A percentile compares a stretch with the other conserved stretches of the same genome.
Conservation (phyloP, 2,329 filamentous ascomycete genomes). For the Xylaria arbuscula region DNA sequence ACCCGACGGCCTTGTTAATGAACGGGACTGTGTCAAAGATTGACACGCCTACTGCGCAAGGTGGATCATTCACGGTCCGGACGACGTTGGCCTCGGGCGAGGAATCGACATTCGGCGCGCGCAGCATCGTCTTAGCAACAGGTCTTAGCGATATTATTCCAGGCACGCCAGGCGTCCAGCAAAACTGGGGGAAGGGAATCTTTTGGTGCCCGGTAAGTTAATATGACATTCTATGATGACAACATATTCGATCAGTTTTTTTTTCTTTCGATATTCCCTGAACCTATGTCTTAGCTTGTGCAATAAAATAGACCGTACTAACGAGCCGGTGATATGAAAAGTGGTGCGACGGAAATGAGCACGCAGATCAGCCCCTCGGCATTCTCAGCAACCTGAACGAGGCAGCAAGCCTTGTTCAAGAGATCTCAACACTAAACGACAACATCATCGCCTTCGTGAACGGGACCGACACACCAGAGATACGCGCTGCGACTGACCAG, state of each 20-base stretch:
- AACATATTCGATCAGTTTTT: neutral
- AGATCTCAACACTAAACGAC: conserved; percentile 65
- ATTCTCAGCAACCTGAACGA: conserved; percentile 61
- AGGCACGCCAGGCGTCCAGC: conserved; percentile 62
- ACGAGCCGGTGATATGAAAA: conserved; percentile 9
- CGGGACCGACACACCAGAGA: conserved; percentile 63
- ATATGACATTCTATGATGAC: too few species aligned
- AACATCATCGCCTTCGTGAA: conserved; percentile 70
- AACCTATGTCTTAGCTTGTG: neutral
- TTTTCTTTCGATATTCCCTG: neutral
- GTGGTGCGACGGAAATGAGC: conserved; percentile 73
- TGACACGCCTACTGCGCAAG: conserved; percentile 42
- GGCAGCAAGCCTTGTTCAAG: conserved; percentile 58
- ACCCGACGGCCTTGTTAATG: conserved; percentile 60
- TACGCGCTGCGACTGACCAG: conserved; percentile 53
- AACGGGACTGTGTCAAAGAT: conserved; percentile 65
- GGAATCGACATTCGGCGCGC: conserved; percentile 55
- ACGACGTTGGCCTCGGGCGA: conserved; percentile 46
- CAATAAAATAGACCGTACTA: neutral
- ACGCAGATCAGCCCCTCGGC: conserved; percentile 67
- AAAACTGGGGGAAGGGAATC: conserved; percentile 69
- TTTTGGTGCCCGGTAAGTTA: conserved; percentile 65
- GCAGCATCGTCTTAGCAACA: conserved; percentile 68
- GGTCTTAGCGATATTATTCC: conserved; percentile 67
- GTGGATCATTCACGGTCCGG: conserved; percentile 56